A percentile compares a stretch with the other conserved stretches of the same genome.
Evolutionary conservation across 345 rosid genomes (phyloP).

Genomic region (Arabidopsis suecica): DNA sequence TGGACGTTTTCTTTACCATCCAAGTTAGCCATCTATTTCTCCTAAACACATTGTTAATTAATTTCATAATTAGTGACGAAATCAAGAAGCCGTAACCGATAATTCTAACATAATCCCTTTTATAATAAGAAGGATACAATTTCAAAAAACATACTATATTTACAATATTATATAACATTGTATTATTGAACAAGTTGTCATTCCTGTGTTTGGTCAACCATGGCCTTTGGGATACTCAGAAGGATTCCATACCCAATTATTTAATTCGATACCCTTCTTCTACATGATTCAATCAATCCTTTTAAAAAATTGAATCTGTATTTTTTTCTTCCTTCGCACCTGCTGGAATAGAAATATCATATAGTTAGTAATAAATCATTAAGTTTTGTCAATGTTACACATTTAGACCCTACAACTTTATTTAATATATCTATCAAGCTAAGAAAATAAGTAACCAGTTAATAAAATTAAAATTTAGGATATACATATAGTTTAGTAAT

Average conservation of each 20-base stretch:
- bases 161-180: conserved; percentile 30
- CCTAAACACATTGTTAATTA: conserved; percentile 26
- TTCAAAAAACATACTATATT: conserved; percentile 1
- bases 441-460: neutral
- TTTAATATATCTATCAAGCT: conserved; percentile 3
- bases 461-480: neutral
- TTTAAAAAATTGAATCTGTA: conserved; percentile 4
- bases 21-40: conserved; percentile 19
- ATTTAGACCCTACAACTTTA: conserved; percentile 21
- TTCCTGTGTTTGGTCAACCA: conserved; percentile 46
- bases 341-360: conserved; percentile 32
- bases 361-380: neutral
- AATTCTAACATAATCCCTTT: conserved; percentile 33
- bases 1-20: conserved; percentile 36
- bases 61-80: conserved; percentile 30
- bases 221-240: conserved; percentile 50
- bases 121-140: conserved; percentile 21
- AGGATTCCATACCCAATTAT: conserved; percentile 41
- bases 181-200: conserved; percentile 49
- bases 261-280: conserved; percentile 39
- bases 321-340: conserved; percentile 23
- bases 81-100: conserved; percentile 39
- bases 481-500: neutral
- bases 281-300: conserved; percentile 41
- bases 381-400: conserved; percentile 33